Evolutionary conservation across 1,284 basidiomycete genomes (phyloP).

Genomic region (Waitea zeae): DNA sequence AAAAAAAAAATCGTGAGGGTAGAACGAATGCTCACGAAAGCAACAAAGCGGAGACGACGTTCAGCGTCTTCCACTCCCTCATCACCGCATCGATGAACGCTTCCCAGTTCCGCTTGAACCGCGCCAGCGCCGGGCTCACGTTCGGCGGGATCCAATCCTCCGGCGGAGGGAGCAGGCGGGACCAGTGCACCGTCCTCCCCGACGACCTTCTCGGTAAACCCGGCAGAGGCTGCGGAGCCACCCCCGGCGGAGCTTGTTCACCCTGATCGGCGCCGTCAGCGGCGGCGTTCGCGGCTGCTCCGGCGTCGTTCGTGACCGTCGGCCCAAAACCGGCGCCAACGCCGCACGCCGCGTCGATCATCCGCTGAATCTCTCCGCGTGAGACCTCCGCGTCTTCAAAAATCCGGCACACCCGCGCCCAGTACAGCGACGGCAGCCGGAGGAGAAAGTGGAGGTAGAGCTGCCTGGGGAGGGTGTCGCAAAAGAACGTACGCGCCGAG

Average conservation of each 20-base stretch:
- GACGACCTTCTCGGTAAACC: too few relatives aligned
- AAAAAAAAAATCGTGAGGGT: too few relatives aligned
- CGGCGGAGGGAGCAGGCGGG: background rate
- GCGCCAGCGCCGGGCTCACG: slow-evolving; percentile 40
- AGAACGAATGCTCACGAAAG: slow-evolving; percentile 32
- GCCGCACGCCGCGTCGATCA: slow-evolving; percentile 42
- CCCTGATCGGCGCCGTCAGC: background rate
- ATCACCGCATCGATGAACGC: slow-evolving; percentile 49
- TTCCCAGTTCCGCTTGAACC: slow-evolving; percentile 62
- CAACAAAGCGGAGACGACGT: slow-evolving; percentile 54
- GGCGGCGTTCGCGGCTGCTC: background rate
- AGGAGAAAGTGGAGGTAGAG: slow-evolving; percentile 46
- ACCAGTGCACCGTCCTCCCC: background rate
- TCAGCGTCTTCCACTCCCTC: slow-evolving; percentile 64
- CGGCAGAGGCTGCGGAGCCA: background rate
- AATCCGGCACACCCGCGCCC: slow-evolving; percentile 49
- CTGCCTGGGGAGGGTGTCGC: slow-evolving; percentile 39
- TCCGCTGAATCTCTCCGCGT: slow-evolving; percentile 48
- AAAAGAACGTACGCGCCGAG: slow-evolving; percentile 16
- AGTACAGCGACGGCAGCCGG: slow-evolving; percentile 57
- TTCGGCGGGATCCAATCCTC: slow-evolving; percentile 21
- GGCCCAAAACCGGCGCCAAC: background rate
- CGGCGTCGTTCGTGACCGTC: background rate
- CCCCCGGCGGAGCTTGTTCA: background rate
- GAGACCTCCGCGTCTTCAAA: slow-evolving; percentile 64